phyloP scores from a whole-genome alignment of 2,329 filamentous ascomycete species.

The Pyricularia grisea region DNA sequence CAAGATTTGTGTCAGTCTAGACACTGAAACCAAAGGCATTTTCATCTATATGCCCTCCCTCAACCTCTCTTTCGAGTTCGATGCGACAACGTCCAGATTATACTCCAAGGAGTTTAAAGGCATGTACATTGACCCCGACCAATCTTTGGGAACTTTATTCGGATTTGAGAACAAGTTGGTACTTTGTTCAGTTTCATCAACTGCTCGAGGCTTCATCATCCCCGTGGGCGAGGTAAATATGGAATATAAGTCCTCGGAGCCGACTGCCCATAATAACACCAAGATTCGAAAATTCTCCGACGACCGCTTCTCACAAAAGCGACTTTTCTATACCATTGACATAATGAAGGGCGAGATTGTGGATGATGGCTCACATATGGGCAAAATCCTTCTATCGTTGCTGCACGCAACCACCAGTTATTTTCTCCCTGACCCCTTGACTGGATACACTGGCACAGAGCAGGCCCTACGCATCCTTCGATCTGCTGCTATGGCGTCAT shows the following conservation, averaged over 20 bases:
- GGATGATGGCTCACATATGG: conserved; percentile 39
- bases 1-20: background rate
- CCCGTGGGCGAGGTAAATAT: background rate
- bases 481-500: conserved; percentile 31
- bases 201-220: background rate
- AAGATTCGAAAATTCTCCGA: background rate
- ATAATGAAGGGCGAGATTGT: conserved; percentile 35
- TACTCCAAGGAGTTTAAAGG: background rate
- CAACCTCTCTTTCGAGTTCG: background rate
- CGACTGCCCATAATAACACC: background rate
- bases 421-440: conserved; percentile 39
- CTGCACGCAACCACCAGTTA: conserved; percentile 46
- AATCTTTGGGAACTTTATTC: background rate
- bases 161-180: background rate
- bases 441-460: conserved; percentile 42
- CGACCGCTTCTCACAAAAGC: background rate
- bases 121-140: background rate
- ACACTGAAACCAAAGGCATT: background rate
- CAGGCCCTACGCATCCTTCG: conserved; percentile 36
- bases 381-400: conserved; percentile 39
- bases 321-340: conserved; percentile 28
- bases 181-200: background rate
- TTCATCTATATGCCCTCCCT: background rate
- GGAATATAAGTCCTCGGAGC: background rate
- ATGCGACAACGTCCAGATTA: background rate